A percentile compares a stretch with the other conserved stretches of the same genome.
Conservation (phyloP, 208 protist species). For the Crithidia sp. region DNA sequence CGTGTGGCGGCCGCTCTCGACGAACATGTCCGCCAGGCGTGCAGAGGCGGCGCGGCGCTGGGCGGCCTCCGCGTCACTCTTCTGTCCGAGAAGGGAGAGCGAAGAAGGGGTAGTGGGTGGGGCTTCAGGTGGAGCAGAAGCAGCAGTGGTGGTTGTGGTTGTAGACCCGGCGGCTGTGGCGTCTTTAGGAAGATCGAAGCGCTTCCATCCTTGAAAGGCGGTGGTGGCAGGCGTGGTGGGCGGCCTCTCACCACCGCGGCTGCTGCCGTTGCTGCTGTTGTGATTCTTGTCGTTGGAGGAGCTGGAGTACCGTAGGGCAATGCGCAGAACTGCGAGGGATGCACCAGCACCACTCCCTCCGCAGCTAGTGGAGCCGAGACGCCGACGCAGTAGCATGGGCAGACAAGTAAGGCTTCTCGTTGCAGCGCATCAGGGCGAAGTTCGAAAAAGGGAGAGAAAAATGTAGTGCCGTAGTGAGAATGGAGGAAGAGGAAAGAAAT, state of each 20-base stretch:
- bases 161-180: neutral
- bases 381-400: constrained; percentile 13
- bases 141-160: neutral
- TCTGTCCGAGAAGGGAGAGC: constrained; percentile 6
- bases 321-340: neutral
- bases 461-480: neutral
- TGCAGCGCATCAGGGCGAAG: no score
- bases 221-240: neutral
- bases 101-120: neutral
- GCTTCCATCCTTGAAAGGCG: constrained; percentile 31
- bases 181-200: constrained; percentile 2
- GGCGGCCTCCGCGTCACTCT: constrained; percentile 6
- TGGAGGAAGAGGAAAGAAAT: no score
- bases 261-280: neutral
- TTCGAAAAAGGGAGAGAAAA: neutral
- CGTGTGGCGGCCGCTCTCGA: constrained; percentile 21
- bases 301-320: neutral
- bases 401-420: neutral
- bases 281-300: constrained; percentile 8
- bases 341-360: neutral
- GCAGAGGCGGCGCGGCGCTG: constrained; percentile 18
- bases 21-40: constrained; percentile 32
- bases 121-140: no score
- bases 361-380: neutral
- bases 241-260: neutral